Evolutionary conservation across 176 grass and related monocot species (phyloP), one percentile per base, ranked within the genome.

Genomic region (Saccharum officinarum): DNA sequence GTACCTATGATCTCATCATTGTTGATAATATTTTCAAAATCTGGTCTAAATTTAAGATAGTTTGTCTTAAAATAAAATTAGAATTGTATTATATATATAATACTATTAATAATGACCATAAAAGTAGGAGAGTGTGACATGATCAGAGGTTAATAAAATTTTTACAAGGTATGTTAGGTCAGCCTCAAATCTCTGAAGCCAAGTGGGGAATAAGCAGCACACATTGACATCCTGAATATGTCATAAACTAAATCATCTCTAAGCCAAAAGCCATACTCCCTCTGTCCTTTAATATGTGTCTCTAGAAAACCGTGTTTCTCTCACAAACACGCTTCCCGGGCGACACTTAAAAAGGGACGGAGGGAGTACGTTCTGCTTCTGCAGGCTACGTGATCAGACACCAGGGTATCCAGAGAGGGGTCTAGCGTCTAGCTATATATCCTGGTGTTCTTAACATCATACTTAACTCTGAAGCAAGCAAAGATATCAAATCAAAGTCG

Each of bases 381-480:
- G 22, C 10, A 54, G 62, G 63, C 31, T 36, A 44, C 47, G 31
- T 70, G 7, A 52, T 37, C 20, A 42, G 37, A 67, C 22, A 23
- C 28, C 10, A 12, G 17, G 52, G 79, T 44, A 86, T 82, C 50
- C 50, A 80, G 78, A 54, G 28, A 28, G 28, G 28, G 77, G 73
- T 78, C 73, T 79, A 26, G 65, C 6, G 71, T 42, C 81, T 85
- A 75, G 31, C 30, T 8, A 41, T 68, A 68, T 70, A 40, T 70
- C 49, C 41, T 45, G 23, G 67, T 30, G 22, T 33, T 85, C 61
- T 52, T 46, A 10, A 39, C 42, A 25, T 36, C 23, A 6, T 23
- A 57, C 73, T 28, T 82, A 73, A 86, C 18, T 31, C 63, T 54
- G 64, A 82, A 89, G 78, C 23, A 77, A 82, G 41, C 8, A 41